Percentiles rank a stretch among this genome's conserved stretches.
These are phyloP conservation scores for Myriosclerotinia curreyana DNA, from an alignment of 2,329 filamentous ascomycete genomes.

Conservation along the genomic window DNA sequence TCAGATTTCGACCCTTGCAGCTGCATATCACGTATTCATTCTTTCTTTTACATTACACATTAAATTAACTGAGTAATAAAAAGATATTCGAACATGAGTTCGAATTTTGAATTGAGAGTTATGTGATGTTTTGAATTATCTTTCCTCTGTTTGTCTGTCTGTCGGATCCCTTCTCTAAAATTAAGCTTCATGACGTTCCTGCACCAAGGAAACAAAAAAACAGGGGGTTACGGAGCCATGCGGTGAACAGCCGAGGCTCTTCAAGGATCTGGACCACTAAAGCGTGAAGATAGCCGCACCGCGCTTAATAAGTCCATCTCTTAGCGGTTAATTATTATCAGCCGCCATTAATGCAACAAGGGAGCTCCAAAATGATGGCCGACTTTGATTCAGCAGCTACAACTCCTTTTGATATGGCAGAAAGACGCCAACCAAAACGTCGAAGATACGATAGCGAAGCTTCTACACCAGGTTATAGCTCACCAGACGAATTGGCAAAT, in stretches of 20 bases:
- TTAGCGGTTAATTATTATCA: not conserved
- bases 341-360: constrained; percentile 11
- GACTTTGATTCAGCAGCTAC: constrained; percentile 29
- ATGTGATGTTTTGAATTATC: not conserved
- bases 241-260: not conserved
- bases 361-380: constrained; percentile 28
- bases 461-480: constrained; percentile 45
- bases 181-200: constrained; percentile 7
- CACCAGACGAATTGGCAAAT: constrained; percentile 45
- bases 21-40: constrained; percentile 2
- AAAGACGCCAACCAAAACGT: constrained; percentile 30
- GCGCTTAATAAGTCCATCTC: not conserved
- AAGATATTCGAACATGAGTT: not conserved
- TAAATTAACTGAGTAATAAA: not conserved
- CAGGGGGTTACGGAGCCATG: not conserved
- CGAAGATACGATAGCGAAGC: constrained; percentile 41
- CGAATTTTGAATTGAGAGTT: not conserved
- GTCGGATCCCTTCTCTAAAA: constrained; percentile 1
- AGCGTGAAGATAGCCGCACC: not conserved
- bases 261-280: not conserved
- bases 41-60: not conserved
- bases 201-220: constrained; percentile 4
- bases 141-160: not conserved
- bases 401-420: constrained; percentile 26
- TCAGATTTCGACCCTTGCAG: not conserved